Evolutionary conservation across 176 grass and related monocot species (phyloP).

Genomic region (Leersia perrieri): DNA sequence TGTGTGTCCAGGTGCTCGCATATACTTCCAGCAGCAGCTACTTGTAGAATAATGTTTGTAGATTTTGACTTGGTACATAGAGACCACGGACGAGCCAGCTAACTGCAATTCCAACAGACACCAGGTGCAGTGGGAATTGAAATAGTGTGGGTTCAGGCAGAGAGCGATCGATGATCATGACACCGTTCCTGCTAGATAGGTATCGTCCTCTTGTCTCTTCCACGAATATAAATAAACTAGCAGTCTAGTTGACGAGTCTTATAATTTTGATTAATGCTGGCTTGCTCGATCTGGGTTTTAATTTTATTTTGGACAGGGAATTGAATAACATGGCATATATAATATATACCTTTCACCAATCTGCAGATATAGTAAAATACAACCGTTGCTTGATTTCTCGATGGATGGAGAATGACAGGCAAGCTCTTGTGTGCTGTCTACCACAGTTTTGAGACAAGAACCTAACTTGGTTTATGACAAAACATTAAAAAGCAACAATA

Average conservation of each 20-base stretch:
- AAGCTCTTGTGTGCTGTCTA: background rate
- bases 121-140: slow-evolving; percentile 44
- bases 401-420: background rate
- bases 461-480: background rate
- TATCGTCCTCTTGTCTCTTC: background rate
- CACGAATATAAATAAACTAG: background rate
- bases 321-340: background rate
- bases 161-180: background rate
- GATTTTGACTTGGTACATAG: slow-evolving; percentile 39
- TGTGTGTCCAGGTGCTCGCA: slow-evolving; percentile 24
- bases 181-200: background rate
- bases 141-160: background rate
- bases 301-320: background rate
- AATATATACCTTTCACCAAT: background rate
- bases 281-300: background rate
- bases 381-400: background rate
- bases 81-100: slow-evolving; percentile 32
- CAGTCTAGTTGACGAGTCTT: background rate
- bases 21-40: background rate
- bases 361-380: background rate
- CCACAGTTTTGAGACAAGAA: background rate
- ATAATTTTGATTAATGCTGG: background rate
- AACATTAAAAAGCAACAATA: background rate
- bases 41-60: background rate
- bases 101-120: slow-evolving; percentile 32